These are phyloP conservation scores for Cyamopsis tetragonoloba DNA, from an alignment of 306 rosid genomes.

Conservation along the genomic window DNA sequence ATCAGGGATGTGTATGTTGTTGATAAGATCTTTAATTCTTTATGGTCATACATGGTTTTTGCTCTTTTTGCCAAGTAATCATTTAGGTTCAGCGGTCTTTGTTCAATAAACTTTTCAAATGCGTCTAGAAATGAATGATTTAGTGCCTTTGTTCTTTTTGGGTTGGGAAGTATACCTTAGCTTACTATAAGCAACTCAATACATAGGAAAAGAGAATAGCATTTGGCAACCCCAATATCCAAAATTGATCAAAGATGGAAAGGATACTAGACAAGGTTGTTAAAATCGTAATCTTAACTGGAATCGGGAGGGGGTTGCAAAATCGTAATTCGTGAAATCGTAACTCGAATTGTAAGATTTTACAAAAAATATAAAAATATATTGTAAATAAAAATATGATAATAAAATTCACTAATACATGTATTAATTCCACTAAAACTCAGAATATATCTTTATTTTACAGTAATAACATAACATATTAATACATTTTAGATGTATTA, in stretches of 20 bases:
- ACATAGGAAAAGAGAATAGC: background rate
- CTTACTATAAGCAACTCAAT: background rate
- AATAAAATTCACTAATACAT: no score
- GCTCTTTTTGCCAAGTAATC: background rate
- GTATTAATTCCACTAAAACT: no score
- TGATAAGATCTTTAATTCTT: background rate
- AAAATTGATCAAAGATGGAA: background rate
- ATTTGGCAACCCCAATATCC: background rate
- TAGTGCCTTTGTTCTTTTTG: background rate
- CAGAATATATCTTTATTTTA: no score
- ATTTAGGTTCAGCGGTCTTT: background rate
- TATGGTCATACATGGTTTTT: background rate
- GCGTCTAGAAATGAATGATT: background rate
- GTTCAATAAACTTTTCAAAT: background rate
- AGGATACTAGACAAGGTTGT: background rate
- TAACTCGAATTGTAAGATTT: no score
- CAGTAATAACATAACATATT: no score
- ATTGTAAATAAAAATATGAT: no score
- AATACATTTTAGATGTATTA: no score
- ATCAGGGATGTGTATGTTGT: background rate
- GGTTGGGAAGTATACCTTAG: background rate
- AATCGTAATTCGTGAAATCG: no score
- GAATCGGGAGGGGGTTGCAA: no score
- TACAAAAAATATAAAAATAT: no score
- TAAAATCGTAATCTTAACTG: no score